Percentiles rank a stretch among this genome's conserved stretches.
These are phyloP conservation scores for Emericellopsis cladophorae DNA, from an alignment of 2,329 filamentous ascomycete genomes.

Conservation along the genomic window DNA sequence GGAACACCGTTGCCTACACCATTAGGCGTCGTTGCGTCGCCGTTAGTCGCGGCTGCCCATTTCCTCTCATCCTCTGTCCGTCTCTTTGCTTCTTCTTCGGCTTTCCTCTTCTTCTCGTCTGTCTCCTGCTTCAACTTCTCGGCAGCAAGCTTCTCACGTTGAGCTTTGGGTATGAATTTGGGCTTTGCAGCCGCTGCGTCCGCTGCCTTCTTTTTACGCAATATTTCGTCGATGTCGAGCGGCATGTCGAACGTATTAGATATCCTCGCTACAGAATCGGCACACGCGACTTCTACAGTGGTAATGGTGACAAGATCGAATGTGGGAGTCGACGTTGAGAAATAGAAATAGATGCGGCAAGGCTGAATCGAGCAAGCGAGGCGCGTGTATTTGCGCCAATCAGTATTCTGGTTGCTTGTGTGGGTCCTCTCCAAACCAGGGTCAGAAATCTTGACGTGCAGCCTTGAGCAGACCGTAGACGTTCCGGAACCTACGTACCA, in stretches of 20 bases:
- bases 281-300: too few relatives aligned
- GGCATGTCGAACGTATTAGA: conserved; percentile 14
- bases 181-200: conserved; percentile 79
- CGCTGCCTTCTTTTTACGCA: conserved; percentile 75
- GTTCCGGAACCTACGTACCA: neutral
- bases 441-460: neutral
- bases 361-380: too few relatives aligned
- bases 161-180: conserved; percentile 73
- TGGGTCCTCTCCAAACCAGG: neutral
- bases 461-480: neutral
- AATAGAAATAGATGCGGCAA: too few relatives aligned
- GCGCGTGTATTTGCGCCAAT: too few relatives aligned
- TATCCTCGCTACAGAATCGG: too few relatives aligned
- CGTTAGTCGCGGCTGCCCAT: conserved; percentile 12
- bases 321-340: too few relatives aligned
- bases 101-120: conserved; percentile 38
- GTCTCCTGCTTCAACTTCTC: conserved; percentile 65
- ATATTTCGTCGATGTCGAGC: conserved; percentile 73
- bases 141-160: conserved; percentile 67
- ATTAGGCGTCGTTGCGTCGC: conserved; percentile 6
- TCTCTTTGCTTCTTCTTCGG: conserved; percentile 53
- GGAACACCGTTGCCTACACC: conserved; percentile 29
- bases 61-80: conserved; percentile 49
- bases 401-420: too few relatives aligned
- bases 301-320: too few relatives aligned